Percentiles rank a stretch among this genome's conserved stretches.
These are phyloP conservation scores for Chrysoporthe austroafricana DNA, from an alignment of 2,329 filamentous ascomycete genomes.

Conservation along the genomic window DNA sequence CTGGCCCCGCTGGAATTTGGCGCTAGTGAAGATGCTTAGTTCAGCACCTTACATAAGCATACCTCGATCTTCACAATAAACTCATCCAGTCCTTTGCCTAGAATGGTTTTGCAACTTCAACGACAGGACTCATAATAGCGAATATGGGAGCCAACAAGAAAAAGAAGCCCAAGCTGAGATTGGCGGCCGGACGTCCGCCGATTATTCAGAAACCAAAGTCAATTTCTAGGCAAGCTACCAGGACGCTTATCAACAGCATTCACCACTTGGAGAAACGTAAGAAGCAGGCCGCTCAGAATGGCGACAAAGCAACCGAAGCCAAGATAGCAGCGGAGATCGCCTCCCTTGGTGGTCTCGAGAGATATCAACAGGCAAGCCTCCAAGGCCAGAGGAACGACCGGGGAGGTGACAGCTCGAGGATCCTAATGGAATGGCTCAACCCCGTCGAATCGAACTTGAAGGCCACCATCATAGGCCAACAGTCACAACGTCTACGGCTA, in stretches of 20 bases:
- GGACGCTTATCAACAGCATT: slow-evolving; percentile 66
- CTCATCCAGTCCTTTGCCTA: not conserved
- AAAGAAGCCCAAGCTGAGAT: slow-evolving; percentile 42
- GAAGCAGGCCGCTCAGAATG: slow-evolving; percentile 57
- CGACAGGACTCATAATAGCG: not conserved
- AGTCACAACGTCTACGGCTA: slow-evolving; percentile 56
- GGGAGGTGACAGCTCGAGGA: slow-evolving; percentile 68
- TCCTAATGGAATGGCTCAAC: slow-evolving; percentile 67
- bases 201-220: slow-evolving; percentile 55
- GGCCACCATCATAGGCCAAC: slow-evolving; percentile 28
- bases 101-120: not conserved
- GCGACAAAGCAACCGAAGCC: slow-evolving; percentile 53
- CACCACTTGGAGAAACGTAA: slow-evolving; percentile 68
- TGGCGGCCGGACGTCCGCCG: slow-evolving; percentile 61
- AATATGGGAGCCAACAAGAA: slow-evolving; percentile 54
- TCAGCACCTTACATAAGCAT: slow-evolving; percentile 15
- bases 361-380: slow-evolving; percentile 70
- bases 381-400: slow-evolving; percentile 68
- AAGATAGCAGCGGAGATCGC: slow-evolving; percentile 57
- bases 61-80: not conserved
- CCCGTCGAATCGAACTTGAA: slow-evolving; percentile 36
- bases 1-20: no score
- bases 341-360: slow-evolving; percentile 62
- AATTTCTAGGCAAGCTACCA: slow-evolving; percentile 67
- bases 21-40: not conserved